These are phyloP conservation scores for Aspergillus tubingensis DNA, from an alignment of 2,329 filamentous ascomycete genomes.

Conservation along the genomic window DNA sequence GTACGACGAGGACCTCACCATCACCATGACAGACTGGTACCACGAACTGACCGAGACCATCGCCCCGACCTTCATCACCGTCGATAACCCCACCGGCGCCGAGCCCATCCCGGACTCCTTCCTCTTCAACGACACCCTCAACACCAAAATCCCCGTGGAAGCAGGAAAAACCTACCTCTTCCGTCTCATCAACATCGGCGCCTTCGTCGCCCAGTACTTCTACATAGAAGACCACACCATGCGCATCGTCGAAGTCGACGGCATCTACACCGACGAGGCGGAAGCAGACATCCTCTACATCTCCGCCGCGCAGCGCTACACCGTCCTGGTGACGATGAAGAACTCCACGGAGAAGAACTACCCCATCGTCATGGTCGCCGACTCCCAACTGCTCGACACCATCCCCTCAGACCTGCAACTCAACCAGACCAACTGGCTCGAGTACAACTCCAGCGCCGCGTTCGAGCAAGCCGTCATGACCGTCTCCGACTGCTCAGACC, in stretches of 20 bases:
- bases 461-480: conserved; percentile 30
- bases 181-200: conserved; percentile 72
- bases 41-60: conserved; percentile 64
- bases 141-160: conserved; percentile 59
- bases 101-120: conserved; percentile 68
- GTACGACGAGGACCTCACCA: conserved; percentile 61
- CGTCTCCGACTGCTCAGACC: conserved; percentile 42
- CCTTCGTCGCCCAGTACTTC: conserved; percentile 61
- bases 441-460: conserved; percentile 53
- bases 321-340: conserved; percentile 60
- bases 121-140: conserved; percentile 68
- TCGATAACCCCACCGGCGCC: conserved; percentile 58
- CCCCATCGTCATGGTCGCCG: conserved; percentile 54
- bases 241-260: conserved; percentile 72
- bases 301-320: conserved; percentile 65
- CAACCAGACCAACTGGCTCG: conserved; percentile 65
- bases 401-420: conserved; percentile 38
- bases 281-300: conserved; percentile 67
- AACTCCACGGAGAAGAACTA: conserved; percentile 65
- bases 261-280: conserved; percentile 64
- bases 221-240: conserved; percentile 59
- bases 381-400: conserved; percentile 33
- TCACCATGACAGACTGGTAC: conserved; percentile 75
- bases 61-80: conserved; percentile 39
- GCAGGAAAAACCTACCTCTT: conserved; percentile 73